Base-by-base conservation (phyloP, 805 yeast genomes). In the Wickerhamiella azymoides region DNA sequence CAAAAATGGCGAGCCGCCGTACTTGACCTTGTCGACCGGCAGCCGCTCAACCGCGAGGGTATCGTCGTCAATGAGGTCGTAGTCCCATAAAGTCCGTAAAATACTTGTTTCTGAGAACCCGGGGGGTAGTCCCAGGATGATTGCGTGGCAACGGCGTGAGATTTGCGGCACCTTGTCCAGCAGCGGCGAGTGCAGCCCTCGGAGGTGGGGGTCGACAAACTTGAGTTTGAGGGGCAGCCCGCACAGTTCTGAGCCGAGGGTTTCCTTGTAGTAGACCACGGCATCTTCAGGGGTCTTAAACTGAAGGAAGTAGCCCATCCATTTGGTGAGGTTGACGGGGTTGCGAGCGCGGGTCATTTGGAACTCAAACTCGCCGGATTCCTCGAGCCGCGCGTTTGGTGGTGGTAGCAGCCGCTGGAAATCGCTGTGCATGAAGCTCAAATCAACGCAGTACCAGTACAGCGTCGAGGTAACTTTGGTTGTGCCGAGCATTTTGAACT, bases 291-390 rank as follows among this genome's bases (percentile, higher is more conserved):
- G 56, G 35, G 63, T 59, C 4, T 64, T 63, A 54, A 80, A 80
- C 6, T 74, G 56, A 30, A 80, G 58, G 56, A 71, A 79, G 57
- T 76, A 77, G 4, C 70, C 66, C 36, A 73, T 71, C 48, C 67
- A 61, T 25, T 72, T 68, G 33, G 61, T 50, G 19, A 80, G 56
- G 14, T 63, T 68, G 2, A 57, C 42, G 0, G 75, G 72, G 49
- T 71, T 64, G 44, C 86, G 58, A 10, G 73, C 72, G 47, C 76
- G 69, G 13, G 74, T 62, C 2, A 71, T 66, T n/a, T 59, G 59
- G 43, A 72, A 65, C 25, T 57, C 62, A 11, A 54, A 48, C 10
- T 46, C 36, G 16, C 36, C 45, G 25, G 51, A 46, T 9, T 28
- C 27, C 28, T 51, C 53, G 3, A 51, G 33, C 7, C 58, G 50